Conservation (phyloP, 192 early-diverging fungal species). For the Coemansia reversa region DNA sequence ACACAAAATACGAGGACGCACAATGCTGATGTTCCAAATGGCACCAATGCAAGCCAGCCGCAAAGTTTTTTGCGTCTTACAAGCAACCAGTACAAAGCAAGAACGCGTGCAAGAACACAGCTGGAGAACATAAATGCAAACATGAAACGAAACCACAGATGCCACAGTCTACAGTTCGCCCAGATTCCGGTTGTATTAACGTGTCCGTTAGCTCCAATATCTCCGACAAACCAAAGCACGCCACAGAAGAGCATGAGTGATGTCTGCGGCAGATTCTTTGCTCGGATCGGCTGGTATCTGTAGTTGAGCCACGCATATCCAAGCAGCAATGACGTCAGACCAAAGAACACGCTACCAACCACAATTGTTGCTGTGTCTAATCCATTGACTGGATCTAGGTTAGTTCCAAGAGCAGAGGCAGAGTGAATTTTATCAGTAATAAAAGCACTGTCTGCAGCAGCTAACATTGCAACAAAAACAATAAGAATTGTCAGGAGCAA, state of each 20-base stretch:
- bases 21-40: constrained; percentile 36
- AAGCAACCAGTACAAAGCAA: constrained; percentile 42
- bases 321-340: constrained; percentile 15
- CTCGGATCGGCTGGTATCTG: constrained; percentile 35
- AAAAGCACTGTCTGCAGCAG: constrained; percentile 1
- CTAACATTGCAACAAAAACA: constrained; percentile 2
- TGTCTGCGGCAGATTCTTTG: constrained; percentile 33
- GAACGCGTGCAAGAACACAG: constrained; percentile 35
- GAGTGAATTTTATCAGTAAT: not conserved
- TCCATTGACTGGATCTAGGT: constrained; percentile 13
- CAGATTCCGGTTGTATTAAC: constrained; percentile 22
- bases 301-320: constrained; percentile 28
- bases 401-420: constrained; percentile 5
- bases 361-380: constrained; percentile 17
- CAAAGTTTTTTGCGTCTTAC: constrained; percentile 36
- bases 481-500: not conserved
- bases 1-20: constrained; percentile 53
- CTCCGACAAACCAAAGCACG: constrained; percentile 36
- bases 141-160: constrained; percentile 36
- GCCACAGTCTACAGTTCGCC: constrained; percentile 37
- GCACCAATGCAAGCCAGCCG: constrained; percentile 8
- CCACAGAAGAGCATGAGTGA: constrained; percentile 22
- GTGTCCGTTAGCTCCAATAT: constrained; percentile 35
- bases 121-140: constrained; percentile 37
- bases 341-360: constrained; percentile 16